These are phyloP conservation scores for Jamesozyma spencerorum DNA, from an alignment of 805 yeast species.

Conservation along the genomic window DNA sequence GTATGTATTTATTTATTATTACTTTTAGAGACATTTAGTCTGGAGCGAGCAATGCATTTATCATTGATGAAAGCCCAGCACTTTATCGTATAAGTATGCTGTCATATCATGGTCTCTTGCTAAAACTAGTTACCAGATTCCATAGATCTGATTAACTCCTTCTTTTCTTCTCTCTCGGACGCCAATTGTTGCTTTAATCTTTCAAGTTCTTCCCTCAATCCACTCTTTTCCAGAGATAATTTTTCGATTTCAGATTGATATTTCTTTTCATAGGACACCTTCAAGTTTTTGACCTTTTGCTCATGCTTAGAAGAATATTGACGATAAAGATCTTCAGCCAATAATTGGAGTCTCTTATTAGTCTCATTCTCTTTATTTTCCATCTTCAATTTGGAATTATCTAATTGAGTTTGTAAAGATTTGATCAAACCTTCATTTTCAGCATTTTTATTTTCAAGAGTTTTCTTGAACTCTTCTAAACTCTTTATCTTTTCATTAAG, in stretches of 20 bases:
- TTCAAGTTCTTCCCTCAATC: conserved; percentile 43
- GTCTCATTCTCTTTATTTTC: conserved; percentile 38
- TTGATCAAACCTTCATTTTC: conserved; percentile 9
- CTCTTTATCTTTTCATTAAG: conserved; percentile 5
- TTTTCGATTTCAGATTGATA: conserved; percentile 39
- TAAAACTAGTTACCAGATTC: conserved; percentile 21
- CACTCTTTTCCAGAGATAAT: conserved; percentile 36
- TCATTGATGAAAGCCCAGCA: no score
- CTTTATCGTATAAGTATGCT: no score
- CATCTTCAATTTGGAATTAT: conserved; percentile 29
- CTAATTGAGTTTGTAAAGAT: conserved; percentile 19
- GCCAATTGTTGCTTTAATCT: conserved; percentile 40
- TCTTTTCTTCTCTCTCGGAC: conserved; percentile 49
- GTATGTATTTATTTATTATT: neutral
- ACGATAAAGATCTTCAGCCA: conserved; percentile 61
- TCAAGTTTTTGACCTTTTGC: conserved; percentile 54
- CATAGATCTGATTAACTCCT: conserved; percentile 44
- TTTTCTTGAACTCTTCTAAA: conserved; percentile 5
- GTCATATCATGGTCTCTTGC: no score
- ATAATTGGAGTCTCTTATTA: conserved; percentile 46
- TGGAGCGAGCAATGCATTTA: no score
- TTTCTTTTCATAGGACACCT: conserved; percentile 48
- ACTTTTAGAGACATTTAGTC: no score
- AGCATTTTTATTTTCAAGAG: conserved; percentile 4
- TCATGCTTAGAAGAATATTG: conserved; percentile 75